Evolutionary conservation across 1,284 basidiomycete genomes (phyloP).

Genomic region (Ustilago esculenta): DNA sequence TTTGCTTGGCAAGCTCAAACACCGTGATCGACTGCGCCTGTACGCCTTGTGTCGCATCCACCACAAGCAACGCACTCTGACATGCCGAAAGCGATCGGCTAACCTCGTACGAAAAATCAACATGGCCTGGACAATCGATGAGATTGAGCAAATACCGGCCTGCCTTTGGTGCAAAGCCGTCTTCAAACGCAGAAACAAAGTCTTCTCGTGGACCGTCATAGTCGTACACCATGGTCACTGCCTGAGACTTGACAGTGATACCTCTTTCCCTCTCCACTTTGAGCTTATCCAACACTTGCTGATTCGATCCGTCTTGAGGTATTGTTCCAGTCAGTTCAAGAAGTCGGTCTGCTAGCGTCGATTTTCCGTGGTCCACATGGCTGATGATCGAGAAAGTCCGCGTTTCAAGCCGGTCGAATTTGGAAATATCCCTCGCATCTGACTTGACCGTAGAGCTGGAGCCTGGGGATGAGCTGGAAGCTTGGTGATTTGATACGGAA

Average conservation of each 20-base stretch:
- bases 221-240: conserved; percentile 64
- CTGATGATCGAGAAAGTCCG: conserved; percentile 65
- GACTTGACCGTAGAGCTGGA: background rate
- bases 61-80: conserved; percentile 87
- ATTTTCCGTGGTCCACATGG: conserved; percentile 67
- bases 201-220: conserved; percentile 35
- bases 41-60: conserved; percentile 96
- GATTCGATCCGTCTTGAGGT: conserved; percentile 56
- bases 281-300: conserved; percentile 70
- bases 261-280: conserved; percentile 96
- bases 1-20: conserved; percentile 81
- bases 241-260: conserved; percentile 77
- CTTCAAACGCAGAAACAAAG: conserved; percentile 42
- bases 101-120: conserved; percentile 78
- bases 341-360: conserved; percentile 65
- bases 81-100: conserved; percentile 90
- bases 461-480: background rate
- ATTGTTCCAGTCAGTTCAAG: conserved; percentile 66
- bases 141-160: conserved; percentile 79
- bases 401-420: conserved; percentile 54
- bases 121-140: conserved; percentile 84
- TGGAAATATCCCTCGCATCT: conserved; percentile 12
- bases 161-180: conserved; percentile 32
- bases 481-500: background rate
- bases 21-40: conserved; percentile 98